Percentiles rank a stretch among this genome's conserved stretches.
Conservation (phyloP, 345 rosid genomes). For the Isatis tinctoria region DNA sequence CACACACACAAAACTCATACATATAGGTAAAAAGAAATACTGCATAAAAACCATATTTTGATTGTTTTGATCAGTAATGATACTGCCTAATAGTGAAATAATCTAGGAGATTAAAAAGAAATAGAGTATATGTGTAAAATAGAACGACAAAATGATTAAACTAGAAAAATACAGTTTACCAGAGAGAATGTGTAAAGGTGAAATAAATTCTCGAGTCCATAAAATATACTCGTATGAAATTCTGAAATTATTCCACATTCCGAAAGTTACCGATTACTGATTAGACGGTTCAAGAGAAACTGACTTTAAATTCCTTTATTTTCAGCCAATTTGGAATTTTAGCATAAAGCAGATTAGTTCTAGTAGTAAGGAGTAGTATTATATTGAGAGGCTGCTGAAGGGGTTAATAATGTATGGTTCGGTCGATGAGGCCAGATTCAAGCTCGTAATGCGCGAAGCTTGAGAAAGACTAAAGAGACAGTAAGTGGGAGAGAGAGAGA, state of each 20-base stretch:
- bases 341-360: neutral
- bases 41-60: neutral
- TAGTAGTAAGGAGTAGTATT: neutral
- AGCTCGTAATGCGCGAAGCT: conserved; percentile 20
- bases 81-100: neutral
- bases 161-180: neutral
- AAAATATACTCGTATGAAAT: neutral
- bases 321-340: neutral
- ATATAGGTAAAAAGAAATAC: neutral
- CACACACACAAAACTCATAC: too few relatives aligned
- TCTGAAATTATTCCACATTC: neutral
- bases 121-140: neutral
- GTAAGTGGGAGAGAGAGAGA: conserved; percentile 30
- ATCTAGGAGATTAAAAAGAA: neutral
- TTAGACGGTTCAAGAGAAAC: neutral
- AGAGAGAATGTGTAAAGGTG: neutral
- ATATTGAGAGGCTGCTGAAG: neutral
- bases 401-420: conserved; percentile 8
- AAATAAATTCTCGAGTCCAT: neutral
- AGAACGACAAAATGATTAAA: neutral
- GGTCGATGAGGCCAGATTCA: conserved; percentile 18
- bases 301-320: neutral
- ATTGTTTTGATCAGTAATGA: neutral
- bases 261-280: neutral
- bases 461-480: conserved; percentile 13